phyloP scores from a whole-genome alignment of 192 early-diverging fungal genomes.

The Coemansia furcata region DNA sequence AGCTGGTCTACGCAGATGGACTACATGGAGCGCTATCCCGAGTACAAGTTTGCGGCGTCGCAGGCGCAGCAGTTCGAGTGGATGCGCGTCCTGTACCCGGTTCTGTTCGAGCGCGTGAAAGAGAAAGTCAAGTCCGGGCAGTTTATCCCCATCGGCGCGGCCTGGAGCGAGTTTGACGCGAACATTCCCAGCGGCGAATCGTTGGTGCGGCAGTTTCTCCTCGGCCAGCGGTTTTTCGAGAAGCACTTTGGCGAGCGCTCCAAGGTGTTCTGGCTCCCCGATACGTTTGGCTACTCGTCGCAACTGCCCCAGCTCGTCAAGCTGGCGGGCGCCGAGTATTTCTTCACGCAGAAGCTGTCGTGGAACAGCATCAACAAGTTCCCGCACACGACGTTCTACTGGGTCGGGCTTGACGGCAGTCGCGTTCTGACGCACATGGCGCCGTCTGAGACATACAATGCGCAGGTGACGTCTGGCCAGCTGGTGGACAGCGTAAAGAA shows the following conservation, averaged over 20 bases:
- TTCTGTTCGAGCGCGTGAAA: constrained; percentile 74
- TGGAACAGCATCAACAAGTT: constrained; percentile 99
- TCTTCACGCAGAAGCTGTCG: constrained; percentile 98
- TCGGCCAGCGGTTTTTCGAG: constrained; percentile 88
- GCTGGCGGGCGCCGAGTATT: constrained; percentile 79
- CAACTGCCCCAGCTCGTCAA: constrained; percentile 91
- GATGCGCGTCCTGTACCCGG: constrained; percentile 80
- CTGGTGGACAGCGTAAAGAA: constrained; percentile 68
- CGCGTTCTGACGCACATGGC: constrained; percentile 86
- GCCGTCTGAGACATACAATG: constrained; percentile 85
- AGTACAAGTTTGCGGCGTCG: constrained; percentile 89
- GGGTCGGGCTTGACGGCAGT: constrained; percentile 88
- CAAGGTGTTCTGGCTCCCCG: constrained; percentile 92
- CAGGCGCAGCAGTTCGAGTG: constrained; percentile 98
- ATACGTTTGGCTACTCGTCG: constrained; percentile 90
- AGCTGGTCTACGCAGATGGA: constrained; percentile 80
- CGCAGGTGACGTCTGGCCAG: constrained; percentile 58
- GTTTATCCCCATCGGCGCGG: constrained; percentile 93
- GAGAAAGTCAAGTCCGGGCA: constrained; percentile 66
- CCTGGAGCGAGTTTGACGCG: constrained; percentile 99
- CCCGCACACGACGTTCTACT: constrained; percentile 93
- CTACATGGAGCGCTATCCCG: constrained; percentile 83
- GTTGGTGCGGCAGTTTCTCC: constrained; percentile 89
- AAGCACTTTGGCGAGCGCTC: constrained; percentile 68
- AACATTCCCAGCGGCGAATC: constrained; percentile 97